Conservation (phyloP, 306 rosid genomes). For the Casuarina equisetifolia region DNA sequence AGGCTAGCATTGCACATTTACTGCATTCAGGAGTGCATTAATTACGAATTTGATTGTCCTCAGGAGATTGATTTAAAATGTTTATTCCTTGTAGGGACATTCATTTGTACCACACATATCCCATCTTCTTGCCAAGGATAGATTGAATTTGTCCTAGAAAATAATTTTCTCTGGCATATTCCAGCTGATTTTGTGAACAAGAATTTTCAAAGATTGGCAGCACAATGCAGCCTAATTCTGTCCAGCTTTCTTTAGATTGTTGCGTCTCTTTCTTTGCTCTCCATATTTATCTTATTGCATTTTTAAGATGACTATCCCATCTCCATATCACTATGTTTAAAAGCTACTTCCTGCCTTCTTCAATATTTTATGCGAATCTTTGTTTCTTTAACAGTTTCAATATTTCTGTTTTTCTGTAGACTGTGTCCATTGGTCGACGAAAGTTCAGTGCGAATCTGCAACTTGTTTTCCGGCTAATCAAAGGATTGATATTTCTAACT, state of each 20-base stretch:
- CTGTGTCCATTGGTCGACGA: slow-evolving; percentile 88
- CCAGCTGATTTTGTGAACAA: not conserved
- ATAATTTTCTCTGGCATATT: not conserved
- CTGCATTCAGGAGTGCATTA: not conserved
- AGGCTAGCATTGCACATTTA: not conserved
- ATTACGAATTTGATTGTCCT: not conserved
- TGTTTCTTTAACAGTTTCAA: not conserved
- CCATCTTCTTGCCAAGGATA: not conserved
- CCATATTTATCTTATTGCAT: not conserved
- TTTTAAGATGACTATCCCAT: not conserved
- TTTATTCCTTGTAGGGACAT: not conserved
- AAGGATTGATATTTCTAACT: slow-evolving; percentile 88
- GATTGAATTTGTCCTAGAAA: not conserved
- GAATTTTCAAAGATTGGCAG: not conserved
- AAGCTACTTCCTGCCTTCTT: not conserved
- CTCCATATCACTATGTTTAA: not conserved
- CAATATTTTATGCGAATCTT: not conserved
- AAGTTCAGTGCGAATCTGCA: slow-evolving; percentile 89
- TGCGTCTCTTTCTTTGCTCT: not conserved
- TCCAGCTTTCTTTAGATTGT: not conserved
- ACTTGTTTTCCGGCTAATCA: slow-evolving; percentile 86
- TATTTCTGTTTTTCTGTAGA: slow-evolving; percentile 34
- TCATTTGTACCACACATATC: not conserved
- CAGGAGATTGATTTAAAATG: not conserved
- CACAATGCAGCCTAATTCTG: not conserved